phyloP scores from a whole-genome alignment of 2,329 filamentous ascomycete species.

The Cytospora piceae region DNA sequence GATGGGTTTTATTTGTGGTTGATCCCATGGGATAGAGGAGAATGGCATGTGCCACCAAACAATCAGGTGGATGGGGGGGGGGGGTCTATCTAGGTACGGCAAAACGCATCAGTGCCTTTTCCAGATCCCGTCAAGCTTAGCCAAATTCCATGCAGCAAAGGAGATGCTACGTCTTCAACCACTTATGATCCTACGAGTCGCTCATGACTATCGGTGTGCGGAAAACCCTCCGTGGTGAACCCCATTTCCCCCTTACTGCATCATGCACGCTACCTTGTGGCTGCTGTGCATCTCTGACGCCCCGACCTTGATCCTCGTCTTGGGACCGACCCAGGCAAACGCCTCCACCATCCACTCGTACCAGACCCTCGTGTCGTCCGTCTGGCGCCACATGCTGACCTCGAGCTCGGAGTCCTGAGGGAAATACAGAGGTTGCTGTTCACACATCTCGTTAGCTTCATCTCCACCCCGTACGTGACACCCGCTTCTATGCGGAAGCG shows the following conservation, averaged over 20 bases:
- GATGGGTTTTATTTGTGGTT: conserved; percentile 5
- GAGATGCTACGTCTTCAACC: not conserved
- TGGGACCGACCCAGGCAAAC: conserved; percentile 67
- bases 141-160: conserved; percentile 20
- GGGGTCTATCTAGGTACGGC: conserved; percentile 24
- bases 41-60: not conserved
- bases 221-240: not conserved
- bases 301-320: conserved; percentile 66
- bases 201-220: not conserved
- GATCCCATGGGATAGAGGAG: conserved; percentile 1
- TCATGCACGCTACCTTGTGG: conserved; percentile 70
- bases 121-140: conserved; percentile 22
- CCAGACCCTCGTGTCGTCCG: conserved; percentile 95
- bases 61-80: not conserved
- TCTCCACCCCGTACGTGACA: not conserved
- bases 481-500: not conserved
- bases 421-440: conserved; percentile 81
- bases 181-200: not conserved
- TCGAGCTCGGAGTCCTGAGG: conserved; percentile 85
- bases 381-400: conserved; percentile 94
- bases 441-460: conserved; percentile 20
- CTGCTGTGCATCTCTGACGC: conserved; percentile 70
- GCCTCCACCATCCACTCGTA: conserved; percentile 97
- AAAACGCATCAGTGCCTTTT: conserved; percentile 19
- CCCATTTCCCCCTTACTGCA: conserved; percentile 51